A percentile compares a stretch with the other conserved stretches of the same genome.
phyloP scores from a whole-genome alignment of 306 rosid genomes.

The Dryas alaskensis region DNA sequence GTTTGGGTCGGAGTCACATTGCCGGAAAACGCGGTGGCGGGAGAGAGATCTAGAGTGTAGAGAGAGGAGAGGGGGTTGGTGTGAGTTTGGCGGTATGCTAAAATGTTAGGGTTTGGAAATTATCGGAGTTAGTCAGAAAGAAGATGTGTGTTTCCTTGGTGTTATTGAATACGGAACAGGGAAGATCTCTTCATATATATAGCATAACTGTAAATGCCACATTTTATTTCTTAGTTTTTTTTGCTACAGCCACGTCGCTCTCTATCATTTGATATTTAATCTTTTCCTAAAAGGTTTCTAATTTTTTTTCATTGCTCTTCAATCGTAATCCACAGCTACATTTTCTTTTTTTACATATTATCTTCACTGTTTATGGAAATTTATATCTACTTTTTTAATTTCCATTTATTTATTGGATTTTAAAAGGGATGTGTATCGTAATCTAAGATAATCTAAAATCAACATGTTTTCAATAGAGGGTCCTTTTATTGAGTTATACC shows the following conservation, averaged over 20 bases:
- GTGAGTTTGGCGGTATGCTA: conserved; percentile 16
- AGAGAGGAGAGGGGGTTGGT: background rate
- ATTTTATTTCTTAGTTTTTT: background rate
- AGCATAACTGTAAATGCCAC: conserved; percentile 2
- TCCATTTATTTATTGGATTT: background rate
- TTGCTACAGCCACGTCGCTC: background rate
- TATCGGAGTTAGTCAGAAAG: background rate
- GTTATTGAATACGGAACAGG: conserved; percentile 16
- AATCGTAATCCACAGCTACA: background rate
- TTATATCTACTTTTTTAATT: background rate
- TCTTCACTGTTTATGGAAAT: background rate
- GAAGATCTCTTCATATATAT: background rate
- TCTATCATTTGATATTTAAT: background rate
- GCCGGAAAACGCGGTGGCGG: background rate
- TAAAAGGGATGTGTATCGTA: background rate
- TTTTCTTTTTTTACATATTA: background rate
- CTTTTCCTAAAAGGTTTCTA: no score
- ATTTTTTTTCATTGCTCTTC: background rate
- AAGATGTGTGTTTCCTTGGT: background rate
- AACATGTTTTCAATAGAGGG: no score
- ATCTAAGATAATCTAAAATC: no score
- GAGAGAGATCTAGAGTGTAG: conserved; percentile 2
- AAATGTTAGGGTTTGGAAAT: conserved; percentile 18
- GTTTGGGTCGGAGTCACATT: conserved; percentile 10
- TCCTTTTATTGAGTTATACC: no score